Evolutionary conservation across 164 flowering plant genomes (phyloP), one percentile per base, ranked within the genome.

Genomic region (Annona cherimola): DNA sequence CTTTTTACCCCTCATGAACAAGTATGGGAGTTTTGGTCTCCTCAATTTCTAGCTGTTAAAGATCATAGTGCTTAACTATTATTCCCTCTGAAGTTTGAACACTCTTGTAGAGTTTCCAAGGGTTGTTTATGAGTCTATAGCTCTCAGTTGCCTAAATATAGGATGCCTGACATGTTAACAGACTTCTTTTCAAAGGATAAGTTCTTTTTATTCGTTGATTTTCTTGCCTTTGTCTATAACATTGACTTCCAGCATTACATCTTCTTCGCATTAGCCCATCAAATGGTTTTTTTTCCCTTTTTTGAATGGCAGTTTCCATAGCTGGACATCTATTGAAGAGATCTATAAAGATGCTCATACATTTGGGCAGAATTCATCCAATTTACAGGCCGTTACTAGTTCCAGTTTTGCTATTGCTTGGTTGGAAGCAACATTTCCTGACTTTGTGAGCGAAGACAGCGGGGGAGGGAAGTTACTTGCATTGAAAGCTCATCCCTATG

Each of bases 341-440:
- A 78, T 96, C 45, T 86, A 91, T 76, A 82, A 63, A 76, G 97
- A 96, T 81, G 96, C 95, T 61, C 89, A 89, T 4, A 77, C 83
- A 20, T 89, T 82, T 80, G 96, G 98, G 59, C 75, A 84, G 63
- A 87, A 83, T 74, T 89, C 98, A 68, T 71, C 87, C 68, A 86
- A 86, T 76, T 65, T 87, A 71, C 80, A 69, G 66, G 92, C 96
- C 69, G 84, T 87, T 79, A 83, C 76, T 54, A 88, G 88, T 80
- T 86, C 95, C 65, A 90, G 78, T 74, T 69, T 87, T 72, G 99
- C 97, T 74, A 86, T 96, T 72, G 83, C 88, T 81, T 93, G 99
- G 99, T 82, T 93, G 82, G 96, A 93, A 86, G 87, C 89, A 66
- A 90, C 93, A 71, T 96, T 96, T 86, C 91, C 96, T 61, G 94